Evolutionary conservation across 352 stramenopile species (phyloP).

Genomic region (Blastocystis hominis): DNA sequence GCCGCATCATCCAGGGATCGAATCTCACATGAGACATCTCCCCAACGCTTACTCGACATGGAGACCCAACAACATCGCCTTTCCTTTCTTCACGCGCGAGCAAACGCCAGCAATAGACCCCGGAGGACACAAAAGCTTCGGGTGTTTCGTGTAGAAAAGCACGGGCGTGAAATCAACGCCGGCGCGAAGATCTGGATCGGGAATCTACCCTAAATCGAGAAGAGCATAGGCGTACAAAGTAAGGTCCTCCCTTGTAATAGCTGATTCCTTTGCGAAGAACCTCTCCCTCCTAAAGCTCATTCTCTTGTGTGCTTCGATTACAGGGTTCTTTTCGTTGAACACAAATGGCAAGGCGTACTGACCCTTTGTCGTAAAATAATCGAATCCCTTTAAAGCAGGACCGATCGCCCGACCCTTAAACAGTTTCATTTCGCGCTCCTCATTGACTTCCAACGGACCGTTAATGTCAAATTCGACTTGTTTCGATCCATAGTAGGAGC

Average conservation of each 20-base stretch:
- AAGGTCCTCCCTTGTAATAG: conserved; percentile 57
- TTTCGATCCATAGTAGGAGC: conserved; percentile 28
- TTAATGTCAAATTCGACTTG: conserved; percentile 42
- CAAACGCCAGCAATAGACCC: conserved; percentile 32
- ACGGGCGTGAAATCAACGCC: conserved; percentile 14
- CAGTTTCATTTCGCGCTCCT: conserved; percentile 52
- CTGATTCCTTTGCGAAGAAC: conserved; percentile 35
- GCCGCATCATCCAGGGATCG: conserved; percentile 38
- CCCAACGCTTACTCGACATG: conserved; percentile 6
- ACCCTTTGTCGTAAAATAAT: background rate
- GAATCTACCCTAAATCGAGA: background rate
- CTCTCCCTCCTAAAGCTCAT: conserved; percentile 18
- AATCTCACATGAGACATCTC: background rate
- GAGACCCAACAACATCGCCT: background rate
- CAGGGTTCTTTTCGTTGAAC: conserved; percentile 38
- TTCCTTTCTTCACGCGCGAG: conserved; percentile 12
- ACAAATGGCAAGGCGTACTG: conserved; percentile 40
- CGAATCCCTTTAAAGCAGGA: conserved; percentile 43
- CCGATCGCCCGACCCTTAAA: conserved; percentile 42
- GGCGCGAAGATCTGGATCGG: background rate
- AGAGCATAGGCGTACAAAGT: background rate
- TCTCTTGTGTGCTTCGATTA: background rate
- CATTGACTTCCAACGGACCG: conserved; percentile 29
- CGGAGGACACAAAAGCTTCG: conserved; percentile 4
- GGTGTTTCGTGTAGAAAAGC: conserved; percentile 42